Percentiles rank a stretch among this genome's conserved stretches.
Conservation (phyloP, 345 rosid genomes). For the Anastatica hierochuntica region DNA sequence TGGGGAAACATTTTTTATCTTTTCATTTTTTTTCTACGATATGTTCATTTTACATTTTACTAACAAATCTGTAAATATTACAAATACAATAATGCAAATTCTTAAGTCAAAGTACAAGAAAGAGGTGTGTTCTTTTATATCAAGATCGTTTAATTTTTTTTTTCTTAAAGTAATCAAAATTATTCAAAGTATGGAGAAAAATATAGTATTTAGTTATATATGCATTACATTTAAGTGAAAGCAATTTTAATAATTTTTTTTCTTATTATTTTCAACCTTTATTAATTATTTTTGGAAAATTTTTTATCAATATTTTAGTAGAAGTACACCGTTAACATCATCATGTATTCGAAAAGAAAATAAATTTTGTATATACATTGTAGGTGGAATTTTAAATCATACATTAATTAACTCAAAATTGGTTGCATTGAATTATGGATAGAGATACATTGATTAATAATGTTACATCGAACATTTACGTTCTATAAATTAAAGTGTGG, state of each 20-base stretch:
- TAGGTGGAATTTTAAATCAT: not conserved
- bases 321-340: too few relatives aligned
- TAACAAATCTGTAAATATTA: not conserved
- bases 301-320: too few relatives aligned
- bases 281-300: too few relatives aligned
- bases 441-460: not conserved
- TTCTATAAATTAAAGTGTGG: not conserved
- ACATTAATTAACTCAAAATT: too few relatives aligned
- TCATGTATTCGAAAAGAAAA: too few relatives aligned
- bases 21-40: not conserved
- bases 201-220: not conserved
- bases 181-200: not conserved
- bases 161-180: not conserved
- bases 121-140: too few relatives aligned
- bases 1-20: constrained; percentile 25
- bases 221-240: too few relatives aligned
- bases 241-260: too few relatives aligned
- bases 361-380: too few relatives aligned
- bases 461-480: not conserved
- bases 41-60: not conserved
- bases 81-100: constrained; percentile 3
- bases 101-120: not conserved
- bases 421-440: not conserved
- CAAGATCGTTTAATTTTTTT: too few relatives aligned
- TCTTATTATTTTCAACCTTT: too few relatives aligned